Evolutionary conservation across 2,329 filamentous ascomycete genomes (phyloP).

Genomic region (Stagonosporopsis cucurbitacearum): DNA sequence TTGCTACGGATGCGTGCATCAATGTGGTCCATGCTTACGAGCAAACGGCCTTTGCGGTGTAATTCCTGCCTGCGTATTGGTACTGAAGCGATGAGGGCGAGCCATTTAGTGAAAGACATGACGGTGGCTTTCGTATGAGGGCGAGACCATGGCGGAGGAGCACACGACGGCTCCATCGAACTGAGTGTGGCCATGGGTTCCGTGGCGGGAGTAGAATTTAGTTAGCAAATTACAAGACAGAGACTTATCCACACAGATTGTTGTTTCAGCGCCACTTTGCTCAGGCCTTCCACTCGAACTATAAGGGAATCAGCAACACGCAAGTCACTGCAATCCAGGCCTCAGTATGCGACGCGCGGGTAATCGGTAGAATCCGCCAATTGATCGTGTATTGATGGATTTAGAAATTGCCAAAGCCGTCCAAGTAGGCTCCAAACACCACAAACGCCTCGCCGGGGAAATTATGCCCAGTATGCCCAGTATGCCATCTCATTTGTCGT

Average conservation of each 20-base stretch:
- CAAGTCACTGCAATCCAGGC: not conserved
- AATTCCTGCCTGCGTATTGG: too few relatives aligned
- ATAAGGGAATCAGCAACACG: not conserved
- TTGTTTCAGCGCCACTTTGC: not conserved
- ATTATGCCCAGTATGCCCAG: conserved; percentile 25
- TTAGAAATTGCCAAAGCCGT: conserved; percentile 33
- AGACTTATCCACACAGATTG: not conserved
- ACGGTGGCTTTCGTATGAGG: too few relatives aligned
- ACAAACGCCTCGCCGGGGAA: conserved; percentile 45
- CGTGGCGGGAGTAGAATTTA: not conserved
- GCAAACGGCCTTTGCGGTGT: too few relatives aligned
- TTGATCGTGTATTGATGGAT: conserved; percentile 35
- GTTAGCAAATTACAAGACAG: not conserved
- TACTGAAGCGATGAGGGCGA: too few relatives aligned
- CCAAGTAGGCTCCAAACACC: conserved; percentile 31
- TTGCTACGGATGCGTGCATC: too few relatives aligned
- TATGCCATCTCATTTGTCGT: conserved; percentile 18
- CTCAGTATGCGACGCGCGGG: not conserved
- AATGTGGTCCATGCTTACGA: too few relatives aligned
- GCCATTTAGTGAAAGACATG: too few relatives aligned
- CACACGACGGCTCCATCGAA: too few relatives aligned
- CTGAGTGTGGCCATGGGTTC: too few relatives aligned
- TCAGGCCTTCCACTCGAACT: not conserved
- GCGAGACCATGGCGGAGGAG: too few relatives aligned
- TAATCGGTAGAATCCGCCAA: conserved; percentile 1